These are phyloP conservation scores for Plantago elongata DNA, from an alignment of 257 asterid species.

Conservation along the genomic window DNA sequence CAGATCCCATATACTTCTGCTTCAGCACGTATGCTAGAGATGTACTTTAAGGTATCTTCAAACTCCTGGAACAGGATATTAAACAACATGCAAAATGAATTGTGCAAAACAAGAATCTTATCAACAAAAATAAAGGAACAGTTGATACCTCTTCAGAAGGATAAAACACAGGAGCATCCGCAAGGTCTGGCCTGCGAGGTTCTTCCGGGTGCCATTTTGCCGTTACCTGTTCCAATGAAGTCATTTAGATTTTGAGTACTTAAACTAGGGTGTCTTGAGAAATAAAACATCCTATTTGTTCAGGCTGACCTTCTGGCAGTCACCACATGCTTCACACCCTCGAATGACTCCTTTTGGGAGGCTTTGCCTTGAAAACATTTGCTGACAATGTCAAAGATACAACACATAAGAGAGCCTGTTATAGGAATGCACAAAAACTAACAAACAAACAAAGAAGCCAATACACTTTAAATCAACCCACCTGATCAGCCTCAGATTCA, in stretches of 20 bases:
- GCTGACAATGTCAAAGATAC: slow-evolving; percentile 35
- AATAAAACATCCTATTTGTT: background rate
- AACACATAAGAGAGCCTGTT: slow-evolving; percentile 6
- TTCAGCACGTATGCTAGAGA: slow-evolving; percentile 74
- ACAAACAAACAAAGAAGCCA: background rate
- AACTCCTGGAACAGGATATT: slow-evolving; percentile 54
- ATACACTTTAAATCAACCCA: slow-evolving; percentile 21
- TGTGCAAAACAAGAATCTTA: too few species aligned
- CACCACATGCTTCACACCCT: slow-evolving; percentile 76
- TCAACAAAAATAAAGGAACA: slow-evolving; percentile 5
- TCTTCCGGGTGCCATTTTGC: slow-evolving; percentile 89
- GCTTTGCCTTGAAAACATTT: slow-evolving; percentile 24
- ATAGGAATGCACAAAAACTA: background rate
- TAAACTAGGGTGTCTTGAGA: background rate
- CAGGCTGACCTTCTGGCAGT: slow-evolving; percentile 76
- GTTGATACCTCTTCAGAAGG: slow-evolving; percentile 85
- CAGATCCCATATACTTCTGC: slow-evolving; percentile 91
- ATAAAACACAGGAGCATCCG: slow-evolving; percentile 88
- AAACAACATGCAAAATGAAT: slow-evolving; percentile 17
- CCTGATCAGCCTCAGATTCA: slow-evolving; percentile 70
- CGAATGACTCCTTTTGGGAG: slow-evolving; percentile 86
- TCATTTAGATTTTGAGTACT: background rate
- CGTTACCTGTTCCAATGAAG: slow-evolving; percentile 51
- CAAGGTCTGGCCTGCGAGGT: slow-evolving; percentile 65
- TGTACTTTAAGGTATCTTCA: slow-evolving; percentile 74